phyloP scores from a whole-genome alignment of 2,329 filamentous ascomycete species.

The Claviceps cyperi region DNA sequence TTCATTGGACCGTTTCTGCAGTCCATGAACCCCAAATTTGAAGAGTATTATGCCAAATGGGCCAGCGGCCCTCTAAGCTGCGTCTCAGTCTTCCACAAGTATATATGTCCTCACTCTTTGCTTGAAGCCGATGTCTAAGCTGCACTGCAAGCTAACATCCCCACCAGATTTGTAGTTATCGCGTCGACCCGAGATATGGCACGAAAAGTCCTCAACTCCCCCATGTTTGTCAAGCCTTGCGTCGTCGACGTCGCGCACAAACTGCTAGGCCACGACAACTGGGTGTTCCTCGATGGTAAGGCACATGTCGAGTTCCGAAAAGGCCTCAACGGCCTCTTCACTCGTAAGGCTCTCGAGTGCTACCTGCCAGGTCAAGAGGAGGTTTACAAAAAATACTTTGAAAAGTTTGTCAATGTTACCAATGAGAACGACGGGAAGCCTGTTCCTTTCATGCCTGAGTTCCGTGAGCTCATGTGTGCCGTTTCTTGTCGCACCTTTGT shows the following conservation, averaged over 20 bases:
- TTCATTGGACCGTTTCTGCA: constrained; percentile 94
- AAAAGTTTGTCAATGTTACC: constrained; percentile 62
- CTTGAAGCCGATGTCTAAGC: background rate
- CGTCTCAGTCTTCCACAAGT: constrained; percentile 99
- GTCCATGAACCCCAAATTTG: constrained; percentile 83
- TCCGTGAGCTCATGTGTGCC: constrained; percentile 90
- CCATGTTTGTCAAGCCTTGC: constrained; percentile 81
- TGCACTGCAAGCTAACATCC: background rate
- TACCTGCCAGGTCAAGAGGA: constrained; percentile 91
- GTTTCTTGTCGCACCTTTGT: constrained; percentile 95
- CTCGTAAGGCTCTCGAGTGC: constrained; percentile 68
- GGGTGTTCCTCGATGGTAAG: constrained; percentile 95
- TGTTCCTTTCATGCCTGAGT: constrained; percentile 75
- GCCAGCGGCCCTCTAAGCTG: constrained; percentile 81
- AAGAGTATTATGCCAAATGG: constrained; percentile 88
- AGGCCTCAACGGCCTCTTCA: constrained; percentile 89
- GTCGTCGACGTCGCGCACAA: constrained; percentile 92
- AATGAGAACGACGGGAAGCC: constrained; percentile 58
- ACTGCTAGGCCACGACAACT: constrained; percentile 81
- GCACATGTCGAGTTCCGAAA: constrained; percentile 94
- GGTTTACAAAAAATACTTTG: constrained; percentile 78
- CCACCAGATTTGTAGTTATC: constrained; percentile 78
- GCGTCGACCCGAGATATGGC: constrained; percentile 90
- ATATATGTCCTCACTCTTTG: constrained; percentile 18
- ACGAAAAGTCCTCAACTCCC: constrained; percentile 93